Evolutionary conservation across 2,329 filamentous ascomycete genomes (phyloP), one percentile per base, ranked within the genome.

Genomic region (Clonostachys sp.): DNA sequence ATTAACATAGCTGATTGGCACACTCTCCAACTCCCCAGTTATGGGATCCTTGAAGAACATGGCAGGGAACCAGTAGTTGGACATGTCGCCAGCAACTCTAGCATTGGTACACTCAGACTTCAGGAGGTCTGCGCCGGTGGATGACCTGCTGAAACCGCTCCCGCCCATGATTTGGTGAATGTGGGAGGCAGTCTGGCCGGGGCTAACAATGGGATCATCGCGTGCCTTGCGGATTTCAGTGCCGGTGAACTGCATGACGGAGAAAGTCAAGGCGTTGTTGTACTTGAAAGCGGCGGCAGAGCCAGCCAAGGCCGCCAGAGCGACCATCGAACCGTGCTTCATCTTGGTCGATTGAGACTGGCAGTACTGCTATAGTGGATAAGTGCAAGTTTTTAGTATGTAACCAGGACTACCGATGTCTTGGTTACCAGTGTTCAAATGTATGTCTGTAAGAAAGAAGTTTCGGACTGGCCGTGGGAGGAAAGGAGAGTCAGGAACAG

Each of bases 31-130:
- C 45, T 74, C 76, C 44, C 78, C 79, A 53, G 83, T 80, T 55
- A 77, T 68, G 57, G 81, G 75, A 53, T 86, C 78, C 54, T 75
- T 69, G 66, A 85, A 90, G 67, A 84, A 91, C 4, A 91, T 68
- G 30, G 74, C 72, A 2, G 88, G 87, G 48, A 84, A 82, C 88
- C 88, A 91, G 72, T 92, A 91, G 65, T 86, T 86, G 55, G 80
- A 86, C 61, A 81, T 74, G 66, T 91, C 87, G 47, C 79, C 80
- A 56, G 76, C 81, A 60, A 88, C 74, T 51, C 77, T 75, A 62
- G 87, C 86, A 34, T 84, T 88, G 44, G 82, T 87, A 73, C 88
- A 92, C 24, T 77, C 74, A 34, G 85, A 88, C 47, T 74, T 61
- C 50, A 72, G 51, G 24, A 87, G 73, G 42, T 78, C 71, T 48